Percentiles rank a stretch among this genome's conserved stretches.
Evolutionary conservation across 257 asterid species (phyloP).

Genomic region (Solanum piurae): DNA sequence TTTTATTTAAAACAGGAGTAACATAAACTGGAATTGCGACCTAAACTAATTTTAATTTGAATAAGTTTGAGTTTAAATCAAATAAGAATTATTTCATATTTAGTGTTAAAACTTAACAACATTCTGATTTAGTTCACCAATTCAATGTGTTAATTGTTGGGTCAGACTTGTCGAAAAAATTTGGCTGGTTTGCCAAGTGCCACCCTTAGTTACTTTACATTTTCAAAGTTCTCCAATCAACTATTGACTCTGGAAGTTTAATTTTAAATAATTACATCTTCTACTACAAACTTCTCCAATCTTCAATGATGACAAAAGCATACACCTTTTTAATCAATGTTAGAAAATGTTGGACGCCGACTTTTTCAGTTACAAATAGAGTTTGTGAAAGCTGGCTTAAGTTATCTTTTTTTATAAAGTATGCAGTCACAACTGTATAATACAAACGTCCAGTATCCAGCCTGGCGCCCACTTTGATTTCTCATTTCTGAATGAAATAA

Average conservation of each 20-base stretch:
- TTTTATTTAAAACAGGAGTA: background rate
- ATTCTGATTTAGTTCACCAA: background rate
- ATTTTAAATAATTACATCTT: no score
- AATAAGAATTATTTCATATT: background rate
- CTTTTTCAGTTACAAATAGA: background rate
- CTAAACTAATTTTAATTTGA: background rate
- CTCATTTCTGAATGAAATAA: background rate
- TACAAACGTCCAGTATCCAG: background rate
- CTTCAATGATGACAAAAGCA: background rate
- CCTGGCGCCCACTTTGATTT: background rate
- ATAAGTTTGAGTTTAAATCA: background rate
- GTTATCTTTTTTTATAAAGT: background rate
- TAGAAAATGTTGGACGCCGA: background rate
- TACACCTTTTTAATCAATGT: background rate
- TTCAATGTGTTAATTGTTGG: background rate
- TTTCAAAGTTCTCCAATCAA: no score
- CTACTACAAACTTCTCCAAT: no score
- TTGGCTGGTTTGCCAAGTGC: background rate
- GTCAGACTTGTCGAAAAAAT: background rate
- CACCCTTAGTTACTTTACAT: no score
- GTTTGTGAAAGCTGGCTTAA: background rate
- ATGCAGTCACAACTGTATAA: background rate
- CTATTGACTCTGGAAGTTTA: no score
- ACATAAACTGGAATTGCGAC: background rate
- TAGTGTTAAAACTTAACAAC: background rate